Evolutionary conservation across 148 eudicot species (phyloP), one percentile per base, ranked within the genome.

Genomic region (Arbutus unedo): DNA sequence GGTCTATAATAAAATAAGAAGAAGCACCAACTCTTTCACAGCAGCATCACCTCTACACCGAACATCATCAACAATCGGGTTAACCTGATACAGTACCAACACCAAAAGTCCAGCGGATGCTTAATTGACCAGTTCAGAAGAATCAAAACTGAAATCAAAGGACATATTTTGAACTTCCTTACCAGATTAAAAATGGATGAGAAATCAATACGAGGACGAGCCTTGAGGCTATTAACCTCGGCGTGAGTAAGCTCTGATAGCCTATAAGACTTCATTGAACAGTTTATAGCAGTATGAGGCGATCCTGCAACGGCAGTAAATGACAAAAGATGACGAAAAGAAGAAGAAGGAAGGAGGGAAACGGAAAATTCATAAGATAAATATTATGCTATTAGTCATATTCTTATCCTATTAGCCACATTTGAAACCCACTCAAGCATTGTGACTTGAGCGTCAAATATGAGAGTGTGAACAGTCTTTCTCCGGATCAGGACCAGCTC

Each of bases 161-260:
- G 47, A 31, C 72, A 19, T 38, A 43, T 49, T 31, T 1, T 44
- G 50, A 70, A 53, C 50, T 70, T 67, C 76, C 47, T 64, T 47
- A 82, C 75, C 6, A 60, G 57, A 49, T 83, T 77, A 80, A 97
- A 96, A 85, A 97, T 93, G 70, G 98, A 97, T 67, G 95, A 84
- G 83, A 97, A 97, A 88, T 97, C 97, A 82, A 97, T 91, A 13
- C 98, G 91, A 66, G 99, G 98, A 56, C 99, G 98, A 83, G 98
- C 91, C 88, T 92, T 94, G 81, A 97, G 92, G 82, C 83, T 85
- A 85, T 90, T 85, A 83, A 93, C 93, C 91, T 97, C 96, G 8
- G 83, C 78, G 51, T 87, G 83, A 75, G 87, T 80, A 66, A 97
- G 97, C 81, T 97, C 98, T 18, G 99, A 93, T 84, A 97, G 85